Percentiles rank a stretch among this genome's conserved stretches.
These are phyloP conservation scores for Eremochloa ophiuroides DNA, from an alignment of 176 grass and related monocot genomes.

Conservation along the genomic window DNA sequence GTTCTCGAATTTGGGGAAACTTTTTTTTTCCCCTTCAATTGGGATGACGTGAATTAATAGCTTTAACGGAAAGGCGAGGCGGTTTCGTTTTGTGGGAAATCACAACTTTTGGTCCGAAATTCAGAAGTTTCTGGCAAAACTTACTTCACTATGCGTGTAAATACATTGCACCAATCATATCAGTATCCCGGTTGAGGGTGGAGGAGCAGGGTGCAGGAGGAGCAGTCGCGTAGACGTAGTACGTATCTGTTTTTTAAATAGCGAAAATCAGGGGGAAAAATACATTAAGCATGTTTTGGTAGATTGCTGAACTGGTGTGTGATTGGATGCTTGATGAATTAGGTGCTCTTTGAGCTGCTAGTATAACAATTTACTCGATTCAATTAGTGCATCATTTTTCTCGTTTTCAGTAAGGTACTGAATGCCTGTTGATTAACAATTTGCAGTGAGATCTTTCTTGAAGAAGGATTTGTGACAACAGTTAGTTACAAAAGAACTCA, in stretches of 20 bases:
- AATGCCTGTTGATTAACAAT: not conserved
- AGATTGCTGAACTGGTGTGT: not conserved
- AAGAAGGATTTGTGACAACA: not conserved
- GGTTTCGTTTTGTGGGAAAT: not conserved
- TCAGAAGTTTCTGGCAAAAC: not conserved
- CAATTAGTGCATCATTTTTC: not conserved
- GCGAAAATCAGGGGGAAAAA: not conserved
- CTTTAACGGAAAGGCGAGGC: not conserved
- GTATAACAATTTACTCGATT: not conserved
- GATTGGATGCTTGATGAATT: not conserved
- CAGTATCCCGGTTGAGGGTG: not conserved
- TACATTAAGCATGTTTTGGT: not conserved
- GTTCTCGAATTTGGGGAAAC: not conserved
- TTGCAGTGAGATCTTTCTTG: not conserved
- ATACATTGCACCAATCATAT: not conserved
- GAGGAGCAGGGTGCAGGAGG: not conserved
- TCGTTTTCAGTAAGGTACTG: not conserved
- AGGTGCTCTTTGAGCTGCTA: not conserved
- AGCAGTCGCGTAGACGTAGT: not conserved
- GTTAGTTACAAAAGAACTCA: not conserved
- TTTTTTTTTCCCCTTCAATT: not conserved
- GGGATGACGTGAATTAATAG: not conserved
- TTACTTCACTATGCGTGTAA: not conserved
- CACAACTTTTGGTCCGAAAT: not conserved
- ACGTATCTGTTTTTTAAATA: not conserved